Evolutionary conservation across 257 asterid genomes (phyloP), one percentile per base, ranked within the genome.

Genomic region (Plantago elongata): DNA sequence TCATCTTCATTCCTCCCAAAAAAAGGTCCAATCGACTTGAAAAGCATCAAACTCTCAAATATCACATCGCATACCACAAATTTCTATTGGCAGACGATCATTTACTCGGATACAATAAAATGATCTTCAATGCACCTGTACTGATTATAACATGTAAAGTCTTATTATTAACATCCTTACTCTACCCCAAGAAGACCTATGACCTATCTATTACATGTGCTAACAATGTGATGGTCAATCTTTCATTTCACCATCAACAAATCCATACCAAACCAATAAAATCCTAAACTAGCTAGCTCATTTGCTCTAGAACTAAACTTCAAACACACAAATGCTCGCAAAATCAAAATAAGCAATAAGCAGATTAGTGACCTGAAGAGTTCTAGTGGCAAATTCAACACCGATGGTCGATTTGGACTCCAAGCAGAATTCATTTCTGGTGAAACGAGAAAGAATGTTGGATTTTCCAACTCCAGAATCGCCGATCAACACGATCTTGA

Each of bases 391-490:
- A 60, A 60, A 60, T 60, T 60, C 64, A 17, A 60, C 64, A 12
- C 64, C 64, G 30, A 44, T 60, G 3, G 64, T 60, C 3, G 64
- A 60, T 60, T 60, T 60, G n/a, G 64, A 60, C 50, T 60, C 64
- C 64, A 60, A 60, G 12, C 64, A 60, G 12, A 60, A 60, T 15
- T 60, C 64, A 44, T 60, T 60, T 60, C 64, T 43, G 22, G 64
- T 60, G 44, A 60, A 60, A 60, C 64, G 64, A 5, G 52, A 58
- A n/a, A 58, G 63, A 38, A 38, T 57, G 62, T 57, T 57, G 9
- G 62, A 57, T 57, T 57, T 57, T 37, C 62, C 62, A 37, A 57
- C 62, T 30, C 62, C 62, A 57, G 62, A 57, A 58, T 58, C 63
- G 42, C 63, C 49, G 13, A 58, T 42, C 63, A 57, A 57, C 2